Base-by-base conservation (phyloP, 2,329 filamentous ascomycete genomes). In the Claviceps cyperi region DNA sequence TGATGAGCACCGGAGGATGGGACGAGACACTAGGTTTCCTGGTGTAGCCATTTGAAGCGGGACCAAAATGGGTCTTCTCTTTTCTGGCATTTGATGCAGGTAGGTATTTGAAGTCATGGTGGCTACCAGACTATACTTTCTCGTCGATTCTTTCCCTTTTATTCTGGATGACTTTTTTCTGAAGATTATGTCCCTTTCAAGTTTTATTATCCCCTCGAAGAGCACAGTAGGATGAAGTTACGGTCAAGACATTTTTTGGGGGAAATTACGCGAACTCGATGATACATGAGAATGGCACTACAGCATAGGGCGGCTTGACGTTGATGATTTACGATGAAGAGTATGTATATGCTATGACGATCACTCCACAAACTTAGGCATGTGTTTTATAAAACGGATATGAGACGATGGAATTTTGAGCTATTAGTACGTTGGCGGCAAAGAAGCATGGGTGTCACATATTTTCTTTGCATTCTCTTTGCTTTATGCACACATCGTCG, bases 1-100 rank as follows among this genome's bases (percentile, higher is more conserved):
- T 96, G 57, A 67, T 87, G 54, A 76, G 79, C 60, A 82, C 80
- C 53, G 88, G 86, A n/a, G 91, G 88, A 1, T 94, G 90, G 87
- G 89, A 94, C 57, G 88, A 94, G 66, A 72, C 77, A 54, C 70
- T 84, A 43, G 80, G 69, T 78, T 54, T 6, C 74, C 74, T 0
- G 66, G 67, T 67, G 40, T 74, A 62, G 63, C 48, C 7, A 21
- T 8, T 15, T 22, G 36, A 45, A 48, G n/a, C 9, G 21, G 41
- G 43, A 17, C 46, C 46, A 38, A 32, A 46, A 46, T 24, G 37
- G 7, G n/a, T 7, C 28, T 32, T 32, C 28, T 32, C 28, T 32
- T 32, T 32, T 32, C 8, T 11, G 28, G 28, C 9, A 32, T 32
- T 32, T 1, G 28, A 11, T n/a, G n/a, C n/a, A n/a, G 28, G 28